Base-by-base conservation (phyloP, 495 filamentous ascomycete species). In the Letharia lupina region DNA sequence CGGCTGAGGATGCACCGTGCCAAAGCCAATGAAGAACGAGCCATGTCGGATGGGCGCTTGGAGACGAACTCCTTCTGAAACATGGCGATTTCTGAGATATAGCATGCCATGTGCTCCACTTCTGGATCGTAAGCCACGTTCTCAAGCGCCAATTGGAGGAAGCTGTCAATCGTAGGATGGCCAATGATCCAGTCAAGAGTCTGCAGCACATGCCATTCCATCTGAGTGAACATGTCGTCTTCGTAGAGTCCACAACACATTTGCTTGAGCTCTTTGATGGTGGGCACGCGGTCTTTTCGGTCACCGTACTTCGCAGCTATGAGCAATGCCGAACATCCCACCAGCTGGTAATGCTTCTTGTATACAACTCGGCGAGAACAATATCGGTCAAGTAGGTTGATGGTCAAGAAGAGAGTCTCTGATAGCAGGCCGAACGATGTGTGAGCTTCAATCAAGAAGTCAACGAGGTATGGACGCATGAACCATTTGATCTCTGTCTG, bases 401-500 rank as follows among this genome's bases (percentile, higher is more conserved):
- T 88, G 10, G 95, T 91, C 66, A 99, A 82, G 82, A 96, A 96
- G 63, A 98, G 81, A 0, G 94, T 98, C 74, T 96, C 92, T 12
- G 94, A 94, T 20, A 97, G 82, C 11, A 99, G 86, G 65, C 90
- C 88, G 79, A 97, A 99, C 23, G 93, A 93, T 66, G 87, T 87
- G 74, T 99, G 95, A 54, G 94, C 94, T 83, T 99, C 94, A 72
- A 97, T 89, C 62, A 99, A 84, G 80, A 99, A 99, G 80, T 99
- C 94, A 69, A 99, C 87, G 39, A 99, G 87, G 75, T 96, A 99
- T 0, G 94, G 93, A 70, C 94, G 84, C 94, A 99, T 99, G 80
- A 93, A 97, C 95, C 95, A 99, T 74, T 97, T 91, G 64, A 99
- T 98, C 80, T 99, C 94, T 58, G 91, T 89, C 77, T 99, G 94